phyloP scores from a whole-genome alignment of 1,284 basidiomycete genomes.

The Ceratobasidium sp. region DNA sequence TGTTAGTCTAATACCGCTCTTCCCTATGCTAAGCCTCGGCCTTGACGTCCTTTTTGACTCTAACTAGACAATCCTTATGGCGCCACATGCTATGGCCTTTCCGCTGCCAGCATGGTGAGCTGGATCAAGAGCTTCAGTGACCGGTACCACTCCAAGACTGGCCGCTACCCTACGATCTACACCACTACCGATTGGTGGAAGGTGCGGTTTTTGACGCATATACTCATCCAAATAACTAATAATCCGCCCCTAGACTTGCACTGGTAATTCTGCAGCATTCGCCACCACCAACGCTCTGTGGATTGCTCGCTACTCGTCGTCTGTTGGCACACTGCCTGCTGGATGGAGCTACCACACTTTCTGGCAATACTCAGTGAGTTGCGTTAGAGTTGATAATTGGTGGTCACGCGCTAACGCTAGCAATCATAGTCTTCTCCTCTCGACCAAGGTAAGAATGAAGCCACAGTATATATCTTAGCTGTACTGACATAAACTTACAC shows the following conservation, averaged over 20 bases:
- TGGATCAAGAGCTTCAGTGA: slow-evolving; percentile 74
- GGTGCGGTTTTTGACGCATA: neutral
- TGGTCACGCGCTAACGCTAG: no score
- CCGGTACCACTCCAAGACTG: slow-evolving; percentile 69
- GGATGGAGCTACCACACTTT: slow-evolving; percentile 70
- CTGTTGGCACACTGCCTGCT: slow-evolving; percentile 67
- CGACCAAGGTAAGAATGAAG: no score
- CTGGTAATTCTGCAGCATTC: slow-evolving; percentile 68
- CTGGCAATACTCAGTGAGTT: slow-evolving; percentile 66
- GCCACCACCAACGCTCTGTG: slow-evolving; percentile 68
- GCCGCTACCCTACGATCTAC: slow-evolving; percentile 67
- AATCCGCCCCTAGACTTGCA: slow-evolving; percentile 61
- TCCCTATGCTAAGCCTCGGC: neutral
- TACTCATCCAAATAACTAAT: neutral
- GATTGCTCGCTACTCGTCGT: slow-evolving; percentile 68
- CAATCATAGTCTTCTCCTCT: no score
- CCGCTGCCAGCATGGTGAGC: slow-evolving; percentile 67
- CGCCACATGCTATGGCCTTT: slow-evolving; percentile 68
- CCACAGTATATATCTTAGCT: no score
- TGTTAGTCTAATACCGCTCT: slow-evolving; percentile 57
- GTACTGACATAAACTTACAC: neutral
- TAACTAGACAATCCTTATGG: slow-evolving; percentile 48
- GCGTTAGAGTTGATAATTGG: neutral
- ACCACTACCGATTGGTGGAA: slow-evolving; percentile 77
- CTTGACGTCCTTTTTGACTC: neutral